Evolutionary conservation across 148 eudicot species (phyloP).

Genomic region (Rhododendron simsii): DNA sequence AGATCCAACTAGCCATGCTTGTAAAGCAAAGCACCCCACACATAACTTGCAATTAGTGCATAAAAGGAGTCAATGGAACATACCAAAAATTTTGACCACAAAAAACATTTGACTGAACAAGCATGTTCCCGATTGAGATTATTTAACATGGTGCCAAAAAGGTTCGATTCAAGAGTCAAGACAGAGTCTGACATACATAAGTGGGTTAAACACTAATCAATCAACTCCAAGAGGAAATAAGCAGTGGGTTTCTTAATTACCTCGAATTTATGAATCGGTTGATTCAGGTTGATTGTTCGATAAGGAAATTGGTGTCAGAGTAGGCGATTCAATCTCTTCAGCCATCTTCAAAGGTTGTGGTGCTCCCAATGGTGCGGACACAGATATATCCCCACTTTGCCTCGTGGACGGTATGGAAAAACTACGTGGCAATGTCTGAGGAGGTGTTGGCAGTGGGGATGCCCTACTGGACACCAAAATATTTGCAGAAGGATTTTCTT

Average conservation of each 20-base stretch:
- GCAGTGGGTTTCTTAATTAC: constrained; percentile 13
- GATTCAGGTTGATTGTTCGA: constrained; percentile 26
- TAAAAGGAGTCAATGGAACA: neutral
- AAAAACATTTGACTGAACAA: neutral
- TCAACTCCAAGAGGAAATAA: constrained; percentile 1
- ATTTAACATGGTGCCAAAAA: neutral
- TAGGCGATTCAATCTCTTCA: constrained; percentile 41
- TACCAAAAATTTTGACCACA: neutral
- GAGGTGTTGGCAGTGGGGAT: constrained; percentile 18
- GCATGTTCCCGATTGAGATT: neutral
- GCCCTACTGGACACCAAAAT: neutral
- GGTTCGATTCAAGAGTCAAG: neutral
- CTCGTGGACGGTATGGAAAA: constrained; percentile 41
- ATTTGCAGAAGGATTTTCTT: neutral
- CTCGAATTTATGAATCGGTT: constrained; percentile 20
- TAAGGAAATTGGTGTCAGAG: constrained; percentile 40
- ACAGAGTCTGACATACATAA: neutral
- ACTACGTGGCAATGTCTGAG: constrained; percentile 21
- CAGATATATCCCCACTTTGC: constrained; percentile 20
- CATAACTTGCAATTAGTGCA: neutral
- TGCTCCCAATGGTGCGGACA: constrained; percentile 23
- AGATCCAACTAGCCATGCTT: neutral
- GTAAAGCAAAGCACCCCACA: neutral
- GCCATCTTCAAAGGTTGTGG: constrained; percentile 6
- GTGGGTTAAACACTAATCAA: neutral